Conservation (phyloP, 495 filamentous ascomycete species). For the Chaetomidium leptoderma region DNA sequence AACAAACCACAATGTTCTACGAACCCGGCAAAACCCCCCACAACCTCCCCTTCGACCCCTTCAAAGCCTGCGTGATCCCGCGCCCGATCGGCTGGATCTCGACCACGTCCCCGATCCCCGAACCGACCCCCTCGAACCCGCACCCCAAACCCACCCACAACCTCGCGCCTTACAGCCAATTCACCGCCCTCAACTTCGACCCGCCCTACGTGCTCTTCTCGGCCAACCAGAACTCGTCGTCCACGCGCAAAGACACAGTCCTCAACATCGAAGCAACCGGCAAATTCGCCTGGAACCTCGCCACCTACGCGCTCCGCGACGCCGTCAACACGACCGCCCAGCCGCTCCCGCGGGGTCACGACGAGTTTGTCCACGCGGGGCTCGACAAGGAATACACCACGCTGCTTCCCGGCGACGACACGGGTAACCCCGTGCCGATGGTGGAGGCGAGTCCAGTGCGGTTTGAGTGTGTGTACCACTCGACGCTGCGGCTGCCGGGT, state of each 20-base stretch:
- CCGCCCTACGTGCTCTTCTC: slow-evolving; percentile 1
- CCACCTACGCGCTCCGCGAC: background rate
- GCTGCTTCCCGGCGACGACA: background rate
- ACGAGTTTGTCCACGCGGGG: background rate
- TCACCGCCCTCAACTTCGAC: background rate
- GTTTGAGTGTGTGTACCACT: slow-evolving; percentile 1
- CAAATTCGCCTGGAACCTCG: background rate
- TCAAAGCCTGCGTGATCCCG: slow-evolving; percentile 4
- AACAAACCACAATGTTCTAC: background rate
- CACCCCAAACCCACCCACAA: background rate
- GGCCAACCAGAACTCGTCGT: background rate
- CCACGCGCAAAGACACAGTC: background rate
- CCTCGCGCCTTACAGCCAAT: slow-evolving; percentile 1
- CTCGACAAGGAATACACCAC: background rate
- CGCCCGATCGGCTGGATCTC: slow-evolving; percentile 5
- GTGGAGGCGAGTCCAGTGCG: background rate
- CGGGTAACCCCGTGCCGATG: background rate
- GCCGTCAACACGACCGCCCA: background rate
- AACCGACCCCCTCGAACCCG: background rate
- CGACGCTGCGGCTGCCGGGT: background rate
- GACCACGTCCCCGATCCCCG: background rate
- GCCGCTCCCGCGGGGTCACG: background rate
- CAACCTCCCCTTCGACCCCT: slow-evolving; percentile 2
- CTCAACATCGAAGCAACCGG: background rate
- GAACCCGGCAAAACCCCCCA: slow-evolving; percentile 2